Conservation (phyloP, 139 green algal species). For the Diplosphaera chodatii region DNA sequence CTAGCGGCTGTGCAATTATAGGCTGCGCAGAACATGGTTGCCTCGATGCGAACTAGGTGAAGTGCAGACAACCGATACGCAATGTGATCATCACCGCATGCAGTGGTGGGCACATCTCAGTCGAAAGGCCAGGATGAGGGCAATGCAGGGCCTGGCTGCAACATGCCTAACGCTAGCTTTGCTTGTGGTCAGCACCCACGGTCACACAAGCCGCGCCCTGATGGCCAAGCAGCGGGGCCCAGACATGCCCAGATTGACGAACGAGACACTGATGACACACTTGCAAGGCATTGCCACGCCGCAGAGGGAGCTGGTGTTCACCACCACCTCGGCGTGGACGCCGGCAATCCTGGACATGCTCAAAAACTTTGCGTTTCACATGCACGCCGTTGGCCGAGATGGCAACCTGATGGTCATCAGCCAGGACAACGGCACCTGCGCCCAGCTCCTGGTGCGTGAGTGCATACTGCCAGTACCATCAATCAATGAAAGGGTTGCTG, state of each 20-base stretch:
- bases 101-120: neutral
- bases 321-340: neutral
- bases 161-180: neutral
- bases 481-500: too few relatives aligned
- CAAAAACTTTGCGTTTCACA: neutral
- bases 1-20: too few relatives aligned
- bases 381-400: neutral
- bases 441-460: neutral
- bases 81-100: neutral
- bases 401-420: neutral
- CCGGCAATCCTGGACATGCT: neutral
- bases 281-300: neutral
- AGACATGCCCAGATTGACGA: neutral
- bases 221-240: neutral
- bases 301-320: neutral
- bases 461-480: too few relatives aligned
- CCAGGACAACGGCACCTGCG: neutral
- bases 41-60: too few relatives aligned
- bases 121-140: neutral
- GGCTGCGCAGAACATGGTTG: too few relatives aligned
- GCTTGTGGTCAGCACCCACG: neutral
- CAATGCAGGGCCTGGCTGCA: neutral
- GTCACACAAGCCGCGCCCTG: neutral
- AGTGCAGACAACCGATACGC: too few relatives aligned
- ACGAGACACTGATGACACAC: neutral